phyloP scores from a whole-genome alignment of 23 red algal genomes.

The Agarophyton chilense region DNA sequence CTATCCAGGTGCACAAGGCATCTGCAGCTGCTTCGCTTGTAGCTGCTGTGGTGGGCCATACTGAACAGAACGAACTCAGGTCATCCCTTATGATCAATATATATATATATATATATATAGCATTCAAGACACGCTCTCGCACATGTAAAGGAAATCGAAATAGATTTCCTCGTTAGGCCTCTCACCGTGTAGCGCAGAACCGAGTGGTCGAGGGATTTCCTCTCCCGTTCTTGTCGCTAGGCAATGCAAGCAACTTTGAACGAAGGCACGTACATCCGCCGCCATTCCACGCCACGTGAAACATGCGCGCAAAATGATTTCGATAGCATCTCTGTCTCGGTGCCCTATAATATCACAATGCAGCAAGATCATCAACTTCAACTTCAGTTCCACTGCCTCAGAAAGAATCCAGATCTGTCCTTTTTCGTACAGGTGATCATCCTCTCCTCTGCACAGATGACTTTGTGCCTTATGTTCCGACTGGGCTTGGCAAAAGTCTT shows the following conservation, averaged over 20 bases:
- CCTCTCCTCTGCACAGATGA: not conserved
- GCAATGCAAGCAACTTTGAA: conserved; percentile 33
- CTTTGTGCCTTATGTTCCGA: not conserved
- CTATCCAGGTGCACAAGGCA: not conserved
- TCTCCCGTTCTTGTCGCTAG: not conserved
- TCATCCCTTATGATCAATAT: conserved; percentile 10
- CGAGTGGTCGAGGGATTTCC: conserved; percentile 13
- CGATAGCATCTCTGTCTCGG: conserved; percentile 8
- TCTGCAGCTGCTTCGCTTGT: conserved; percentile 6
- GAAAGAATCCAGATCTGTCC: conserved; percentile 4
- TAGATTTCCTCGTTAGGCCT: conserved; percentile 49
- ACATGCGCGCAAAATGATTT: not conserved
- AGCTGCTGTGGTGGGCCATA: not conserved
- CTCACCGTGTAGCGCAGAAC: conserved; percentile 7
- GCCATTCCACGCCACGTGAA: conserved; percentile 38
- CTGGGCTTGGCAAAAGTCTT: conserved; percentile 7
- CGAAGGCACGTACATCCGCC: conserved; percentile 28
- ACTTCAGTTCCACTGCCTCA: conserved; percentile 23
- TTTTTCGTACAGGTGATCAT: not conserved
- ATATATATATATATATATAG: conserved; percentile 4
- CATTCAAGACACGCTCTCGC: conserved; percentile 13
- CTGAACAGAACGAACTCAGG: conserved; percentile 7
- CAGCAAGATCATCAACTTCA: not conserved
- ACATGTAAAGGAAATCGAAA: conserved; percentile 42
- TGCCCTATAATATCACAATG: conserved; percentile 33